phyloP scores from a whole-genome alignment of 768 basidiomycete genomes.

The Podaxis mareebaensis region DNA sequence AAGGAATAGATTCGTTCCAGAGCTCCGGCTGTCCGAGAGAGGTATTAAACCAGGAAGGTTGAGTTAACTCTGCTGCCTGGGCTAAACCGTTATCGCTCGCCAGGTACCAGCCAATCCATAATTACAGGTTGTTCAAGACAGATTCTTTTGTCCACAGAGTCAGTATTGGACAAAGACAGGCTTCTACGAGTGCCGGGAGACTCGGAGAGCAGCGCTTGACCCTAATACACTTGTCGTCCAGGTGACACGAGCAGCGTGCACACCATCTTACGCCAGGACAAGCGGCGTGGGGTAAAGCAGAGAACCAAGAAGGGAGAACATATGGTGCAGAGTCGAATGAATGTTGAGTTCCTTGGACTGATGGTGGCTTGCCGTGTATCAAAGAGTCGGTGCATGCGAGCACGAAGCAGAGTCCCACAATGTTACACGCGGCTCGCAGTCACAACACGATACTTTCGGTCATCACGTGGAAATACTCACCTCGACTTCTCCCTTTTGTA shows the following conservation, averaged over 20 bases:
- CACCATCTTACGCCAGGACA: not conserved
- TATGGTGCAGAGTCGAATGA: not conserved
- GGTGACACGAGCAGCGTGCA: conserved; percentile 9
- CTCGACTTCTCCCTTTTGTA: not conserved
- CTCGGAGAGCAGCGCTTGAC: not conserved
- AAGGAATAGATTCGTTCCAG: not conserved
- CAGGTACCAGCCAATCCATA: not conserved
- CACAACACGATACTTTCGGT: not conserved
- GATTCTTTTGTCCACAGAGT: not conserved
- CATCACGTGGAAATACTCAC: conserved; percentile 6
- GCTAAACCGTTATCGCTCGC: not conserved
- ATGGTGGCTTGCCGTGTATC: not conserved
- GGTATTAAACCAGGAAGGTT: not conserved
- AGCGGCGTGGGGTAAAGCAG: not conserved
- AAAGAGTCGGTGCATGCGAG: conserved; percentile 1
- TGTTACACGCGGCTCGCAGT: conserved; percentile 10
- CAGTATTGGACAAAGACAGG: not conserved
- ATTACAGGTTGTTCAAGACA: not conserved
- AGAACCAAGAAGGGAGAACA: not conserved
- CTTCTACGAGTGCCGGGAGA: not conserved
- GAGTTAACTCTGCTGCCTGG: not conserved
- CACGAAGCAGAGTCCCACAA: conserved; percentile 1
- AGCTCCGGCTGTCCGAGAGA: too few relatives aligned
- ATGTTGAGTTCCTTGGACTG: not conserved
- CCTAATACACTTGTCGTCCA: not conserved